Conservation (phyloP, 2,329 filamentous ascomycete genomes). For the Exophiala sideris region DNA sequence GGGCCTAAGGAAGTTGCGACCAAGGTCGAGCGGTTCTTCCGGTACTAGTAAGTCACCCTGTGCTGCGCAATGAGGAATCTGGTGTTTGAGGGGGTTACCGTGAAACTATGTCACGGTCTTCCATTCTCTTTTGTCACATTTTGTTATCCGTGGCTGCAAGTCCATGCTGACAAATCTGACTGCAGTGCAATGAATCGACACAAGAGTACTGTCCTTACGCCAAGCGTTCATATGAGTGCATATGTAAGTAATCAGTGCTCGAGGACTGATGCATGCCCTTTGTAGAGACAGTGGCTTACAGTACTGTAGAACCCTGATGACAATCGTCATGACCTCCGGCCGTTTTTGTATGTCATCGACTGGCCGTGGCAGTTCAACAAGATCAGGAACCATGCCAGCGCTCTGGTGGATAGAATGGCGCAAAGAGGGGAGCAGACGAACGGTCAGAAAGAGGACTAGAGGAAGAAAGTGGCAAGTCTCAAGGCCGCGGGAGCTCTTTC, state of each 20-base stretch:
- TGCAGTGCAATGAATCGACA: conserved; percentile 59
- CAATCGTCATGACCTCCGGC: conserved; percentile 57
- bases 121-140: conserved; percentile 5
- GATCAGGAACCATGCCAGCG: conserved; percentile 1
- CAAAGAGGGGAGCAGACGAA: not conserved
- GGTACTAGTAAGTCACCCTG: conserved; percentile 20
- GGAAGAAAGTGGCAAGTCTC: too few species aligned
- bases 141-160: conserved; percentile 6
- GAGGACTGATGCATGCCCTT: not conserved
- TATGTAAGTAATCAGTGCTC: conserved; percentile 12
- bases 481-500: too few species aligned
- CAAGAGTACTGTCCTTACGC: conserved; percentile 61
- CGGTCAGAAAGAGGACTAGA: too few species aligned
- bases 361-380: conserved; percentile 7
- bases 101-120: not conserved
- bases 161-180: conserved; percentile 39
- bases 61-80: not conserved
- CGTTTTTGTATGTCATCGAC: conserved; percentile 47
- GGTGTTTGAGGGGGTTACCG: not conserved
- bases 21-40: conserved; percentile 46
- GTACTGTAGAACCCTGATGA: conserved; percentile 53
- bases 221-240: conserved; percentile 50
- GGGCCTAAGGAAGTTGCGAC: conserved; percentile 39
- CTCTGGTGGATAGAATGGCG: not conserved
- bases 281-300: conserved; percentile 29